phyloP scores from a whole-genome alignment of 345 rosid genomes.

The Stellera chamaejasme region DNA sequence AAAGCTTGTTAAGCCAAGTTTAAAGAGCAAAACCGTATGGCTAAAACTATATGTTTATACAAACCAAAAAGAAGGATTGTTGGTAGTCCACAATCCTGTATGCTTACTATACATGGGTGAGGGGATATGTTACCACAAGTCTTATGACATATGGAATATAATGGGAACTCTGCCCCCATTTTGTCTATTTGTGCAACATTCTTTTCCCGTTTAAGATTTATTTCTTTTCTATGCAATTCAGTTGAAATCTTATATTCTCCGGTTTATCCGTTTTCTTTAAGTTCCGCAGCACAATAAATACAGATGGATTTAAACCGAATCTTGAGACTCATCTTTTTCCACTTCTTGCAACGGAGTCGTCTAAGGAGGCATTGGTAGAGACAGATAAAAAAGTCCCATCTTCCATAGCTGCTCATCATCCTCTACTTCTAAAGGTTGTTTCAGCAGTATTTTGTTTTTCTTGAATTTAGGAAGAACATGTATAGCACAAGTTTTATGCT shows the following conservation, averaged over 20 bases:
- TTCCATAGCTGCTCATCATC: slow-evolving; percentile 63
- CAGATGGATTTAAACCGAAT: slow-evolving; percentile 91
- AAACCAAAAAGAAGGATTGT: too few species aligned
- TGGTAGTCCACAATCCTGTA: too few species aligned
- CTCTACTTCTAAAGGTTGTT: slow-evolving; percentile 81
- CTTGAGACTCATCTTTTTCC: slow-evolving; percentile 84
- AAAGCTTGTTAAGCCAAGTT: too few species aligned
- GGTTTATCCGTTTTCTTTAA: slow-evolving; percentile 17
- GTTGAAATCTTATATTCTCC: neutral
- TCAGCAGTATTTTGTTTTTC: slow-evolving; percentile 1
- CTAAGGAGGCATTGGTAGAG: slow-evolving; percentile 35
- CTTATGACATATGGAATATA: neutral
- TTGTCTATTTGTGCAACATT: neutral
- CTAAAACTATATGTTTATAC: too few species aligned
- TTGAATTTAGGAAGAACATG: neutral
- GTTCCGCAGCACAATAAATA: slow-evolving; percentile 71
- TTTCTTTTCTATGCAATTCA: too few species aligned
- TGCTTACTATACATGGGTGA: too few species aligned
- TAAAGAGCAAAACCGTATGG: too few species aligned
- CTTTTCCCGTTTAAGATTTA: neutral
- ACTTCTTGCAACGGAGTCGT: slow-evolving; percentile 56
- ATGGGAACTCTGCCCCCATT: too few species aligned
- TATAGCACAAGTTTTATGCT: neutral
- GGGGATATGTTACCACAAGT: too few species aligned
- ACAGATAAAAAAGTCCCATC: slow-evolving; percentile 40